Percentiles rank a stretch among this genome's conserved stretches.
phyloP scores from a whole-genome alignment of 2,329 filamentous ascomycete species.

The Fusarium sp. region DNA sequence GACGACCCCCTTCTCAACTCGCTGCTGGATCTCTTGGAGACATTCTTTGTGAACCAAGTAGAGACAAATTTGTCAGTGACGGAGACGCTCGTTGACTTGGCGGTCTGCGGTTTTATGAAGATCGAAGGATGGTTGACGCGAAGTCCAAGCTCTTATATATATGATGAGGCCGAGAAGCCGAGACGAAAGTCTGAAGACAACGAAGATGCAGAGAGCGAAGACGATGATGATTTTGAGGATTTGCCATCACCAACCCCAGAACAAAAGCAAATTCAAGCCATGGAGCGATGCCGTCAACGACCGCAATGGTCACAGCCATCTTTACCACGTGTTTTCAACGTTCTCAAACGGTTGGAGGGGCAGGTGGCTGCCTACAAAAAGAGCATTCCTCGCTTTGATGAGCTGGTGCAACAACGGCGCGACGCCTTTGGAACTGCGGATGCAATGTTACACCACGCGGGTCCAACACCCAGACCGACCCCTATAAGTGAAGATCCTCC shows the following conservation, averaged over 20 bases:
- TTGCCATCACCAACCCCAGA: slow-evolving; percentile 38
- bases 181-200: slow-evolving; percentile 8
- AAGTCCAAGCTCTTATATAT: slow-evolving; percentile 71
- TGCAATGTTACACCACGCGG: slow-evolving; percentile 54
- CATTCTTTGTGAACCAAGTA: slow-evolving; percentile 89
- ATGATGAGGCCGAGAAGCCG: slow-evolving; percentile 54
- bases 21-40: slow-evolving; percentile 76
- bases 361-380: slow-evolving; percentile 72
- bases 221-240: slow-evolving; percentile 35
- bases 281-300: slow-evolving; percentile 63
- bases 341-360: slow-evolving; percentile 69
- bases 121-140: slow-evolving; percentile 92
- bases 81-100: slow-evolving; percentile 82
- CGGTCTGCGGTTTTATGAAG: slow-evolving; percentile 84
- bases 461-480: slow-evolving; percentile 44
- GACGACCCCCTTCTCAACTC: slow-evolving; percentile 74
- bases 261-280: slow-evolving; percentile 54
- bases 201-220: slow-evolving; percentile 29
- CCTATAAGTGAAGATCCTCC: slow-evolving; percentile 49
- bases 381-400: slow-evolving; percentile 77
- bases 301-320: slow-evolving; percentile 64
- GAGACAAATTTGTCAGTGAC: slow-evolving; percentile 92
- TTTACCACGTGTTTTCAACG: slow-evolving; percentile 64
- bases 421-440: slow-evolving; percentile 73
- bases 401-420: slow-evolving; percentile 73